A percentile compares a stretch with the other conserved stretches of the same genome.
phyloP scores from a whole-genome alignment of 371 early-diverging fungal species.

The Mucor plumbeus region DNA sequence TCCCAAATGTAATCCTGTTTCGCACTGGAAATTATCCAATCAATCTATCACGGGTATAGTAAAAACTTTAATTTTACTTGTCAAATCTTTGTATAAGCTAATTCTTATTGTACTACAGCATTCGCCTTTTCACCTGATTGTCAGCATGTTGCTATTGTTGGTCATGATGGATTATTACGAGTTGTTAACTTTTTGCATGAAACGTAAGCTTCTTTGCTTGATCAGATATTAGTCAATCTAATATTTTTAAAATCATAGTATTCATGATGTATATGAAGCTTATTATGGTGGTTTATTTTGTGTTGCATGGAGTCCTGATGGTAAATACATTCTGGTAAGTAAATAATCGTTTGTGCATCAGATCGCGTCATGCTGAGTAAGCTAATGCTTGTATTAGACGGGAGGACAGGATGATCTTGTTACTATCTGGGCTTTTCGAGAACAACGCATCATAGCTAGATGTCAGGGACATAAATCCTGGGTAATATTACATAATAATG shows the following conservation, averaged over 20 bases:
- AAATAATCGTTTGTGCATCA: neutral
- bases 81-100: neutral
- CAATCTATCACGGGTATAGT: conserved; percentile 67
- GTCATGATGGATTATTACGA: conserved; percentile 77
- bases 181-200: conserved; percentile 77
- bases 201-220: conserved; percentile 32
- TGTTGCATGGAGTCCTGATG: conserved; percentile 93
- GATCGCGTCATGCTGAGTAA: neutral
- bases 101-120: conserved; percentile 32
- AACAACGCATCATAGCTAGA: conserved; percentile 81
- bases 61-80: neutral
- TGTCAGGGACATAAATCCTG: conserved; percentile 96
- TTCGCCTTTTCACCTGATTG: conserved; percentile 91
- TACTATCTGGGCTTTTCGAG: conserved; percentile 87
- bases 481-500: conserved; percentile 45
- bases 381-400: conserved; percentile 40
- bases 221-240: too few relatives aligned
- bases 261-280: conserved; percentile 74
- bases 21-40: conserved; percentile 72
- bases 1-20: conserved; percentile 73
- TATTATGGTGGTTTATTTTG: conserved; percentile 90
- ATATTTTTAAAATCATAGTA: conserved; percentile 23
- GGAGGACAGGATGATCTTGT: conserved; percentile 97
- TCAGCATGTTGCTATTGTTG: conserved; percentile 78
- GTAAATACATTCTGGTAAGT: conserved; percentile 84